phyloP scores from a whole-genome alignment of 2,329 filamentous ascomycete genomes.

The Phialophora verrucosa region DNA sequence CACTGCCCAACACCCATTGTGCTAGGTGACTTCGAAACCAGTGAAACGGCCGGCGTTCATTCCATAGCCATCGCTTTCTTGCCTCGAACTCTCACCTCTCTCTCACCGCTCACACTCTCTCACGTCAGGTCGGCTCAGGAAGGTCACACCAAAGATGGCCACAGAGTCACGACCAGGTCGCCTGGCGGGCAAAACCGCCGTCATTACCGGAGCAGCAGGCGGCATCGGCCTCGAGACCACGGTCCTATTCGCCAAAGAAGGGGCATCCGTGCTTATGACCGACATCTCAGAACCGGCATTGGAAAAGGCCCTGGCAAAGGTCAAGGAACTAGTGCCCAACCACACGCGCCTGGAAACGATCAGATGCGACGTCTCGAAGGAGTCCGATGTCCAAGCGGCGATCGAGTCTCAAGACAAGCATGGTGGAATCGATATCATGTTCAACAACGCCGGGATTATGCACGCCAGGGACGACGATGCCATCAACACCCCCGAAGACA shows the following conservation, averaged over 20 bases:
- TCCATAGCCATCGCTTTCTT: neutral
- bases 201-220: slow-evolving; percentile 54
- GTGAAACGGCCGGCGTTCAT: neutral
- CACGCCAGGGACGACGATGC: slow-evolving; percentile 81
- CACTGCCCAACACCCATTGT: neutral
- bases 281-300: slow-evolving; percentile 82
- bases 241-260: slow-evolving; percentile 88
- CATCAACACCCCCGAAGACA: slow-evolving; percentile 80
- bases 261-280: slow-evolving; percentile 81
- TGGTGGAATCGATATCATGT: slow-evolving; percentile 89
- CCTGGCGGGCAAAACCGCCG: slow-evolving; percentile 69
- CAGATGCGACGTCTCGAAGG: slow-evolving; percentile 85
- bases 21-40: neutral
- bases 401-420: slow-evolving; percentile 77
- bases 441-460: slow-evolving; percentile 99
- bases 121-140: neutral
- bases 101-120: neutral
- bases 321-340: slow-evolving; percentile 72
- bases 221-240: slow-evolving; percentile 92
- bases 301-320: slow-evolving; percentile 75
- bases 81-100: neutral
- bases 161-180: slow-evolving; percentile 47
- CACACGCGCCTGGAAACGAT: slow-evolving; percentile 51
- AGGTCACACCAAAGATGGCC: slow-evolving; percentile 10
- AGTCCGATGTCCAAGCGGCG: slow-evolving; percentile 75